Base-by-base conservation (phyloP, 2,329 filamentous ascomycete species). In the Colletotrichum kahawae region DNA sequence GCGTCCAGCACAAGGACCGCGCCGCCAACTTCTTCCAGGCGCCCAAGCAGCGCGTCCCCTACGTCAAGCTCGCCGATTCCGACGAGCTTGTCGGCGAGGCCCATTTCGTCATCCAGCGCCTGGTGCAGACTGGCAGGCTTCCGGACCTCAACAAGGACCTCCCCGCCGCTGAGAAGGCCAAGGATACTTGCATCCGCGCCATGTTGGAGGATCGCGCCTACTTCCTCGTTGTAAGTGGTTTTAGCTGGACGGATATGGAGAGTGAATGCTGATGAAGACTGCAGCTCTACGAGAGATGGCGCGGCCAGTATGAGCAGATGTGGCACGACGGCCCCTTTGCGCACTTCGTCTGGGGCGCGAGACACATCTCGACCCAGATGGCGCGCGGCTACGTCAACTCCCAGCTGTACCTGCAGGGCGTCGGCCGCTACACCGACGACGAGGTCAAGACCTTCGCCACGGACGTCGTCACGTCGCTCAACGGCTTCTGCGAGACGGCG, bases 221-320 rank as follows among this genome's bases (percentile, higher is more conserved):
- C 59, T 79, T 75, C 56, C 70, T 78, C 9, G 70, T 79, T 4
- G 77, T 79, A 68, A 67, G 78, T 62, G 43, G 36, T 27, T 24
- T 21, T 21, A 5, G 43, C 43, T 21, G 6, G 43, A 51, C 5
- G 24, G 13, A 29, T 2, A 1, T 9, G 54, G 18, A 57, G 21
- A 24, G n/a, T 8, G 43, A 9, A 64, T 54, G 56, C 69, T 75
- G 27, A 72, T n/a, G 16, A 7, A 3, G 13, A 31, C 29, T 18
- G 7, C 36, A 79, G 78, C 59, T 78, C 10, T 78, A 78, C 63
- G 78, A 79, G 71, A 69, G 78, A 31, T 79, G 78, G 78, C 71
- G 74, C 62, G 75, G 71, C 56, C 77, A 78, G 57, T 77, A 76
- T 51, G 21, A 63, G 18, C 56, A 48, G 38, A 77, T 79, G 76